Percentiles rank a stretch among this genome's conserved stretches.
Conservation (phyloP, 176 grass and related monocot species). For the sorghum (Sorghum bicolor) region Sorghum_bicolor_NCBIv3 NC_012872.2:65076001-65076500, state of each 20-base stretch:
- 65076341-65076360: background rate
- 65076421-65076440: background rate
- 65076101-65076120: slow-evolving; percentile 20
- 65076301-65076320: slow-evolving; percentile 4
- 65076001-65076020: slow-evolving; percentile 31
- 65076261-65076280: slow-evolving; percentile 9
- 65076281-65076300: background rate
- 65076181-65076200: slow-evolving; percentile 9
- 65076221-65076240: background rate
- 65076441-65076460: too few relatives aligned
- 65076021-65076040: slow-evolving; percentile 23
- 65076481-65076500: too few relatives aligned
- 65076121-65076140: background rate
- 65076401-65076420: background rate
- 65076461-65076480: too few relatives aligned
- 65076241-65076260: slow-evolving; percentile 9
- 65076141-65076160: slow-evolving; percentile 7
- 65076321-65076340: background rate
- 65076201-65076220: slow-evolving; percentile 23
- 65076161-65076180: background rate
- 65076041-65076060: background rate
- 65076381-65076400: slow-evolving; percentile 7
- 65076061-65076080: background rate
- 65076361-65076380: background rate
- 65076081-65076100: background rate